Conservation (phyloP, 441 rosid genomes). For the Cnidoscolus chayamansa region DNA sequence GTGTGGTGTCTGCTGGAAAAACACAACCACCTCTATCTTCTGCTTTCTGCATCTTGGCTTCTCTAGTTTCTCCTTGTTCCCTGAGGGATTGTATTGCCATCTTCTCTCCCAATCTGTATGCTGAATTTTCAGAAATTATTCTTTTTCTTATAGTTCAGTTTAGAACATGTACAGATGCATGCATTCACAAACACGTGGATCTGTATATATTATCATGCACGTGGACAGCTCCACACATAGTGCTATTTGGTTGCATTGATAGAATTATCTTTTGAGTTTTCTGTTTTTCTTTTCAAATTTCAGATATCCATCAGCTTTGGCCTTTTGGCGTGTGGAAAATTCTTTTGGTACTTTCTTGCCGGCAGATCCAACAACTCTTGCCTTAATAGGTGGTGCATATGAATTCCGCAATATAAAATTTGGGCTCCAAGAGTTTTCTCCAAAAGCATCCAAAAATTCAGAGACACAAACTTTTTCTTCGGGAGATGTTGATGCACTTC, state of each 20-base stretch:
- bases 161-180: background rate
- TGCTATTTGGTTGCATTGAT: background rate
- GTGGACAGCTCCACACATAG: too few relatives aligned
- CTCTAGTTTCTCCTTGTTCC: slow-evolving; percentile 81
- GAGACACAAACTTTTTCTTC: slow-evolving; percentile 37
- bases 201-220: background rate
- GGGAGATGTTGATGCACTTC: slow-evolving; percentile 30
- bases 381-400: slow-evolving; percentile 59
- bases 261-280: background rate
- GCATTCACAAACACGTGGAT: background rate
- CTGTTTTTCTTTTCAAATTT: slow-evolving; percentile 24
- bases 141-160: background rate
- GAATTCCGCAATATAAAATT: slow-evolving; percentile 71
- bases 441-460: slow-evolving; percentile 35
- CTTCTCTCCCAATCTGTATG: slow-evolving; percentile 59
- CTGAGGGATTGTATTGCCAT: slow-evolving; percentile 80
- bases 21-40: slow-evolving; percentile 71
- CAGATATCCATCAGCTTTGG: slow-evolving; percentile 62
- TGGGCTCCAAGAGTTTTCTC: slow-evolving; percentile 46
- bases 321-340: slow-evolving; percentile 94
- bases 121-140: slow-evolving; percentile 5
- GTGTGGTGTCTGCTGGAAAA: slow-evolving; percentile 74
- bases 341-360: slow-evolving; percentile 88
- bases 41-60: slow-evolving; percentile 68
- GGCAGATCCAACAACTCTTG: slow-evolving; percentile 53